phyloP scores from a whole-genome alignment of 306 rosid genomes.

The Luffa aegyptiaca region DNA sequence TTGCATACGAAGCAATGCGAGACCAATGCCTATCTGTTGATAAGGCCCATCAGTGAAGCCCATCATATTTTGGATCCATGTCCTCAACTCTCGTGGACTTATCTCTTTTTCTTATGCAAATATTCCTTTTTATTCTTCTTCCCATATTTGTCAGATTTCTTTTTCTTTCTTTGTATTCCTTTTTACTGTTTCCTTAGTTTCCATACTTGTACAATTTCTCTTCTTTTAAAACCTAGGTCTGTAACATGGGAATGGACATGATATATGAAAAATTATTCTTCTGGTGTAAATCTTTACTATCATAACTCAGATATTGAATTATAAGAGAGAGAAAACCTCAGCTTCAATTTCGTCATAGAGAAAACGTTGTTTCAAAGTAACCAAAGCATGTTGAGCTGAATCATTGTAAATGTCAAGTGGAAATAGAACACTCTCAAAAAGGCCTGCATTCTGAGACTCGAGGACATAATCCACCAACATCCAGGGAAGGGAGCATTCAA shows the following conservation, averaged over 20 bases:
- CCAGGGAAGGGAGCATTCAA: constrained; percentile 99
- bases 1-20: not conserved
- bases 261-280: not conserved
- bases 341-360: constrained; percentile 98
- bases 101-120: not conserved
- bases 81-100: not conserved
- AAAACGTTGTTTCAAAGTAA: constrained; percentile 81
- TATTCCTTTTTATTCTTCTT: not conserved
- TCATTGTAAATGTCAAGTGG: constrained; percentile 94
- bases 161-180: not conserved
- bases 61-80: not conserved
- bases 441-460: constrained; percentile 80
- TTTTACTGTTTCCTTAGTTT: not conserved
- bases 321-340: constrained; percentile 45
- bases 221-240: not conserved
- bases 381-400: constrained; percentile 94
- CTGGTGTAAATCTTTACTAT: not conserved
- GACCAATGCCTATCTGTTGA: not conserved
- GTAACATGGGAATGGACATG: not conserved
- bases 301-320: not conserved
- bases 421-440: constrained; percentile 81
- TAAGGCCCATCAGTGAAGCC: not conserved
- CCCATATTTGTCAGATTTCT: not conserved
- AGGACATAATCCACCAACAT: constrained; percentile 91
- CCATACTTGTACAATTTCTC: not conserved